A percentile compares a stretch with the other conserved stretches of the same genome.
Evolutionary conservation across 306 rosid species (phyloP).

Genomic region (Cucurbita ficifolia): DNA sequence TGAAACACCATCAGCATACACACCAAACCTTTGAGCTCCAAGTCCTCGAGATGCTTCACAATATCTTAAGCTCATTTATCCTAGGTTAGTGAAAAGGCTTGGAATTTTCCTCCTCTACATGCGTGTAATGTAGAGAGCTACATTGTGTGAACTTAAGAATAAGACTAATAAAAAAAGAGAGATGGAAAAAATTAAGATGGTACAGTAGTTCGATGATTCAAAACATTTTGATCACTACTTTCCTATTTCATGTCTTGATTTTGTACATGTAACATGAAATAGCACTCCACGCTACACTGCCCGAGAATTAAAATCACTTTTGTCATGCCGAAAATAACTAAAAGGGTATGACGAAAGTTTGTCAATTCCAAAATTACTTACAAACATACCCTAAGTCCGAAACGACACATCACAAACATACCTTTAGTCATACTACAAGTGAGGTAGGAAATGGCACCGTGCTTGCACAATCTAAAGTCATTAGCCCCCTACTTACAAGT

Average conservation of each 20-base stretch:
- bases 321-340: neutral
- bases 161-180: neutral
- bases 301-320: no score
- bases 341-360: neutral
- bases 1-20: slow-evolving; percentile 1
- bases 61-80: neutral
- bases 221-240: neutral
- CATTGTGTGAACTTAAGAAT: neutral
- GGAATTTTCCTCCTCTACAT: neutral
- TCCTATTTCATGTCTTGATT: neutral
- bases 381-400: neutral
- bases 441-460: neutral
- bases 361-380: neutral
- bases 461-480: slow-evolving; percentile 12
- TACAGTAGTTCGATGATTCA: neutral
- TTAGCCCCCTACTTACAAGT: neutral
- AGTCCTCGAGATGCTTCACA: neutral
- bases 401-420: neutral
- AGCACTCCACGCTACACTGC: neutral
- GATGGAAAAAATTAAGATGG: neutral
- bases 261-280: neutral
- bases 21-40: neutral
- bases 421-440: neutral
- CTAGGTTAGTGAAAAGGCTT: neutral
- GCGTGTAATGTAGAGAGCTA: neutral